Evolutionary conservation across 2,329 filamentous ascomycete genomes (phyloP), one percentile per base, ranked within the genome.

Genomic region (Fusarium bulbicola): DNA sequence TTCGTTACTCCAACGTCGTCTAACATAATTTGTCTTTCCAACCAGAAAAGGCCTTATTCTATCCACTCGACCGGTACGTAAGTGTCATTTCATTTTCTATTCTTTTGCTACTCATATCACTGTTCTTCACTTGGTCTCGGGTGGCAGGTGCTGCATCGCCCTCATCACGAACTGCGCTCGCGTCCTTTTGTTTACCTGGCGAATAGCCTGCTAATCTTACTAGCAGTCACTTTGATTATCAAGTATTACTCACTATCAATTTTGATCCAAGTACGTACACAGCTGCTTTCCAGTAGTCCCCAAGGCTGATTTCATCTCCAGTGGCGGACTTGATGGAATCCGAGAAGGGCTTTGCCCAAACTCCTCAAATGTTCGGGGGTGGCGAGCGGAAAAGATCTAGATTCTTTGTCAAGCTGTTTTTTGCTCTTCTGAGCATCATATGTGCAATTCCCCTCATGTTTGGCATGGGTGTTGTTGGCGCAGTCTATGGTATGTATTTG

Each of bases 241-340:
- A 50, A 39, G 30, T 28, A 52, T 52, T 59, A 59, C 50, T 43
- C 50, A 49, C 63, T 59, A 64, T 50, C 24, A 34, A 30, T 58
- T 56, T 52, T 53, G 66, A 60, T 74, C 30, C 67, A 66, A 78
- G 70, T 76, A 75, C 28, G 69, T 20, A 30, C 30, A 20, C 24
- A 6, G 21, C 34, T 59, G 47, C 39, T 42, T 47, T 37, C 36
- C 26, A 34, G 50, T 36, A 21, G 28, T 12, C 43, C 14, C n/a
- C n/a, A 32, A 34, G 28, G 59, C 72, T 79, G 58, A 80, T 52
- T 50, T 15, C 36, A 15, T 43, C 24, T 14, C 28, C 30, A 81
- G 79, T 80, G 76, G 68, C 77, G 49, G 68, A 65, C 39, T 75
- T 78, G 72, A 78, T 76, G 66, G 78, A 79, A 61, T 52, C 66